A percentile compares a stretch with the other conserved stretches of the same genome.
Conservation (phyloP, 495 filamentous ascomycete genomes). For the Penicillium salamii region DNA sequence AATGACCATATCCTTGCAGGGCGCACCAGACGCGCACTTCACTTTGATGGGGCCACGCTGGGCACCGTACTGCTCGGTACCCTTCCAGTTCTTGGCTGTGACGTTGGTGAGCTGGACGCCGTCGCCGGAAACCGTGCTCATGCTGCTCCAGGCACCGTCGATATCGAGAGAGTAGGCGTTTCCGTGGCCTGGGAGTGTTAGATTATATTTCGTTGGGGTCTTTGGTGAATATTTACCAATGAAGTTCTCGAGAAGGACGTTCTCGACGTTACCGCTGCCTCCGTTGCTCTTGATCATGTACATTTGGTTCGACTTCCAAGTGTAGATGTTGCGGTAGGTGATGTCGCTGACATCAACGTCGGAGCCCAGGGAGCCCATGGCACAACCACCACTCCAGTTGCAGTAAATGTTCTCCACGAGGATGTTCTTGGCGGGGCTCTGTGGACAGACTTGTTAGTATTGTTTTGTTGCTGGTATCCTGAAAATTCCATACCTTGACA, state of each 20-base stretch:
- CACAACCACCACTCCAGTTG: slow-evolving; percentile 55
- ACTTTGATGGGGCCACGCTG: slow-evolving; percentile 50
- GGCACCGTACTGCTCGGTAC: slow-evolving; percentile 49
- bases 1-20: slow-evolving; percentile 53
- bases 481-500: slow-evolving; percentile 36
- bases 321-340: slow-evolving; percentile 51
- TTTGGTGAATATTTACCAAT: slow-evolving; percentile 34
- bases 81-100: slow-evolving; percentile 56
- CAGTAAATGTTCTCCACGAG: slow-evolving; percentile 57
- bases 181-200: slow-evolving; percentile 33
- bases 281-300: slow-evolving; percentile 62
- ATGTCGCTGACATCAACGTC: slow-evolving; percentile 44
- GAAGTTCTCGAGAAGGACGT: slow-evolving; percentile 56
- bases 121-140: slow-evolving; percentile 31
- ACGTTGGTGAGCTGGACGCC: slow-evolving; percentile 53
- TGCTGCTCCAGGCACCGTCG: slow-evolving; percentile 52
- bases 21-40: slow-evolving; percentile 43
- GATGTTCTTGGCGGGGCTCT: slow-evolving; percentile 47
- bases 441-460: slow-evolving; percentile 11
- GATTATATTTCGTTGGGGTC: slow-evolving; percentile 18
- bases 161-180: slow-evolving; percentile 54
- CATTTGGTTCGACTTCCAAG: slow-evolving; percentile 57
- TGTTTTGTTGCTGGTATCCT: not conserved
- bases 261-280: slow-evolving; percentile 53
- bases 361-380: slow-evolving; percentile 46